Percentiles rank a stretch among this genome's conserved stretches.
Evolutionary conservation across 2,329 filamentous ascomycete species (phyloP).

Genomic region (Clarireedia homoeocarpa): DNA sequence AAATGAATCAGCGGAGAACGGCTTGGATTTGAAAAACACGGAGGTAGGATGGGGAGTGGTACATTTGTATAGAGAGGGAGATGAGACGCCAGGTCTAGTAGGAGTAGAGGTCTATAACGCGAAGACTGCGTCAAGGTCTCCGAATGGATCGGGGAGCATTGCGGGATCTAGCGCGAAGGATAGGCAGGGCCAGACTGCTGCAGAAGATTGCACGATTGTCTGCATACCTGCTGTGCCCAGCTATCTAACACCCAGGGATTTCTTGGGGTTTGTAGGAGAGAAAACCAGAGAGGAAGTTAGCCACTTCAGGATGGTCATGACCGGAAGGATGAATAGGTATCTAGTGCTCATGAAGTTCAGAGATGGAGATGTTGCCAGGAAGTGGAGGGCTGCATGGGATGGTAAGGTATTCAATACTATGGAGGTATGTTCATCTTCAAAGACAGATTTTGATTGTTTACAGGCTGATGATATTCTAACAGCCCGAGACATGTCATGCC

Average conservation of each 20-base stretch:
- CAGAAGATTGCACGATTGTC: constrained; percentile 66
- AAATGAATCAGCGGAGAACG: background rate
- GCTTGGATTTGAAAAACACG: constrained; percentile 58
- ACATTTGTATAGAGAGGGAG: constrained; percentile 81
- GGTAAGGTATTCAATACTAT: constrained; percentile 88
- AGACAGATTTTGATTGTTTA: background rate
- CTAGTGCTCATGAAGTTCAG: constrained; percentile 95
- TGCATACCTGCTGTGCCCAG: constrained; percentile 93
- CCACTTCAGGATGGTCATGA: constrained; percentile 92
- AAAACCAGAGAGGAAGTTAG: constrained; percentile 78
- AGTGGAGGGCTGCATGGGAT: constrained; percentile 83
- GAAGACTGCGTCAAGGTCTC: background rate
- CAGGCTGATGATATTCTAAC: constrained; percentile 13
- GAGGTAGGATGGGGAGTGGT: constrained; percentile 89
- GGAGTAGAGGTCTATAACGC: constrained; percentile 21
- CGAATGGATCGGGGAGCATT: constrained; percentile 19
- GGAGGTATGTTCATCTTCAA: constrained; percentile 50
- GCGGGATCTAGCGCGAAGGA: constrained; percentile 20
- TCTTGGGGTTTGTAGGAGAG: constrained; percentile 86
- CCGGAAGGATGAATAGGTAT: constrained; percentile 80
- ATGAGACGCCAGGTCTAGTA: constrained; percentile 60
- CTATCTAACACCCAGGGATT: constrained; percentile 85
- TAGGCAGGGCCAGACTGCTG: constrained; percentile 30
- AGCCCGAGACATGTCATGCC: constrained; percentile 91
- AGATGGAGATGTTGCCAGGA: constrained; percentile 61